Evolutionary conservation across 75 land plant species (phyloP), one percentile per base, ranked within the genome.

Genomic region (Adiantum capillusveneris): DNA sequence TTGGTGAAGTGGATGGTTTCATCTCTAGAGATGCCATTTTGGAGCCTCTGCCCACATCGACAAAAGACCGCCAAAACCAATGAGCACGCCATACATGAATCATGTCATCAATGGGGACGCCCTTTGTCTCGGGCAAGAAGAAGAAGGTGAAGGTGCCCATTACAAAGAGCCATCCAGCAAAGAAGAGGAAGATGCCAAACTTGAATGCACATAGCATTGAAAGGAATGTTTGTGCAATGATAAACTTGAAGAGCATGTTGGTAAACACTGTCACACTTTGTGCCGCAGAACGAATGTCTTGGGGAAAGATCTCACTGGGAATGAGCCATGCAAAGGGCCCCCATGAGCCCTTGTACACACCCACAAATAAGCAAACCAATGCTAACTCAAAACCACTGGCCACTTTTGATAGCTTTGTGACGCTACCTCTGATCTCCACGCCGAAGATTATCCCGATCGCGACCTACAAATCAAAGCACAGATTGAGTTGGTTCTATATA

Each of bases 311-410:
- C n/a, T n/a, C n/a, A n/a, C n/a, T n/a, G 5, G 94, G 94, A 1
- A 91, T 79, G 21, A 91, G 52, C 97, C 97, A 91, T 1, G 83
- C 85, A 0, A 87, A 74, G 3, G 96, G 96, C 0, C 97, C 97
- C 93, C 97, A 91, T 0, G 94, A 81, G 82, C 97, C 79, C 37
- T 82, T 88, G 58, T 71, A 91, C 0, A 88, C 97, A 7, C 60
- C 28, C 19, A 81, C 84, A 44, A 84, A 87, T 0, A 74, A 0
- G 34, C 76, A 81, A 1, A 81, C 78, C 56, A 75, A 2, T 0
- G 84, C 48, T 49, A 87, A 82, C 3, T n/a, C n/a, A n/a, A n/a
- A n/a, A n/a, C n/a, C n/a, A n/a, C n/a, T n/a, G n/a, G n/a, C n/a
- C n/a, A n/a, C n/a, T n/a, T n/a, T n/a, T n/a, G n/a, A n/a, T n/a